These are phyloP conservation scores for Tilletia caries DNA, from an alignment of 1,284 basidiomycete genomes.

Conservation along the genomic window DNA sequence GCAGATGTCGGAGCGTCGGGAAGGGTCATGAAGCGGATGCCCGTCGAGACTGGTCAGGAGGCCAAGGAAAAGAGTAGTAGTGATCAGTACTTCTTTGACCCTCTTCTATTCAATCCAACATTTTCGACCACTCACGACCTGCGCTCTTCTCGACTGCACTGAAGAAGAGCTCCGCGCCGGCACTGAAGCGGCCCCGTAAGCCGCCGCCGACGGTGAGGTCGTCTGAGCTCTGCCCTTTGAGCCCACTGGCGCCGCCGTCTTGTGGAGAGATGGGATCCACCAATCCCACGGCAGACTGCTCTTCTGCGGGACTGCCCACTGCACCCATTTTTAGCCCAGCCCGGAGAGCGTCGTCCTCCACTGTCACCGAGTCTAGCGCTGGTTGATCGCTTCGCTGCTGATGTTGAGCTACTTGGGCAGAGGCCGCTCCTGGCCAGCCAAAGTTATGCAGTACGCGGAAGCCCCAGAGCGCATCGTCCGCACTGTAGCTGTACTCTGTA, in stretches of 20 bases:
- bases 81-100: too few species aligned
- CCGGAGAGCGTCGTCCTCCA: neutral
- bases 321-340: conserved; percentile 29
- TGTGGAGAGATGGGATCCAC: neutral
- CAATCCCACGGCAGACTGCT: conserved; percentile 29
- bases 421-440: conserved; percentile 51
- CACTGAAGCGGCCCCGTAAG: conserved; percentile 79
- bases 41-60: conserved; percentile 75
- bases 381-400: neutral
- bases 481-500: conserved; percentile 89
- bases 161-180: conserved; percentile 90
- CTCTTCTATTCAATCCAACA: neutral
- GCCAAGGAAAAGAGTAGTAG: conserved; percentile 4
- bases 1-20: conserved; percentile 61
- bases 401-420: neutral
- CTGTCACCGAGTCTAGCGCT: too few species aligned
- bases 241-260: neutral
- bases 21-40: conserved; percentile 83
- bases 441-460: conserved; percentile 88
- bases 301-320: conserved; percentile 33
- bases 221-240: neutral
- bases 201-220: conserved; percentile 61
- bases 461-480: conserved; percentile 89
- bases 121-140: conserved; percentile 67
- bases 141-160: conserved; percentile 88